A percentile compares a stretch with the other conserved stretches of the same genome.
Evolutionary conservation across 345 rosid genomes (phyloP).

Genomic region (Aquilaria malaccensis): DNA sequence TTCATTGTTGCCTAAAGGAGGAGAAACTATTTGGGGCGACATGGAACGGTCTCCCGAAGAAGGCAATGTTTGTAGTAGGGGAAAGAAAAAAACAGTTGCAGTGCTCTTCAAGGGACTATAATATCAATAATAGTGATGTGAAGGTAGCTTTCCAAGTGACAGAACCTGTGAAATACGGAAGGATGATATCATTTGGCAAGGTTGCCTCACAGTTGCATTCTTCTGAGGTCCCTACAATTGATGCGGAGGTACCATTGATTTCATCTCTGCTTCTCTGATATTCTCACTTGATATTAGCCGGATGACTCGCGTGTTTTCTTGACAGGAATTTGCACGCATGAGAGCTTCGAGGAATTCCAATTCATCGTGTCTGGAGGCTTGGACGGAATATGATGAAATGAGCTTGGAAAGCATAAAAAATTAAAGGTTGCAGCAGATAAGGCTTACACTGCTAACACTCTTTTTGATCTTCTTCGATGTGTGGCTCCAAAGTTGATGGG

Average conservation of each 20-base stretch:
- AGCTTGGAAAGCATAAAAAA: slow-evolving; percentile 35
- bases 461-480: slow-evolving; percentile 44
- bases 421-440: slow-evolving; percentile 35
- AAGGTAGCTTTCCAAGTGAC: slow-evolving; percentile 25
- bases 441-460: slow-evolving; percentile 43
- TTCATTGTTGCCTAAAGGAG: slow-evolving; percentile 72
- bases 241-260: slow-evolving; percentile 25
- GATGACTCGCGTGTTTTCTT: too few species aligned
- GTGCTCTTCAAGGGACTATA: slow-evolving; percentile 16
- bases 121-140: slow-evolving; percentile 22
- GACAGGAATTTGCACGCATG: slow-evolving; percentile 24
- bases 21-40: slow-evolving; percentile 71
- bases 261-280: too few species aligned
- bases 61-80: slow-evolving; percentile 26
- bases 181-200: slow-evolving; percentile 62
- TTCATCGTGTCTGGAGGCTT: slow-evolving; percentile 34
- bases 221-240: slow-evolving; percentile 27
- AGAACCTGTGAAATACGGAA: slow-evolving; percentile 46
- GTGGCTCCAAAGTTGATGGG: slow-evolving; percentile 65
- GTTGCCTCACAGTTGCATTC: slow-evolving; percentile 38
- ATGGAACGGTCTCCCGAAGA: slow-evolving; percentile 60
- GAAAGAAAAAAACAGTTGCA: slow-evolving; percentile 26
- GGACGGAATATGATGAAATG: slow-evolving; percentile 64
- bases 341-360: slow-evolving; percentile 11
- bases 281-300: not conserved